A percentile compares a stretch with the other conserved stretches of the same genome.
These are phyloP conservation scores for Yueomyces sp. DNA, from an alignment of 805 yeast species.

Conservation along the genomic window DNA sequence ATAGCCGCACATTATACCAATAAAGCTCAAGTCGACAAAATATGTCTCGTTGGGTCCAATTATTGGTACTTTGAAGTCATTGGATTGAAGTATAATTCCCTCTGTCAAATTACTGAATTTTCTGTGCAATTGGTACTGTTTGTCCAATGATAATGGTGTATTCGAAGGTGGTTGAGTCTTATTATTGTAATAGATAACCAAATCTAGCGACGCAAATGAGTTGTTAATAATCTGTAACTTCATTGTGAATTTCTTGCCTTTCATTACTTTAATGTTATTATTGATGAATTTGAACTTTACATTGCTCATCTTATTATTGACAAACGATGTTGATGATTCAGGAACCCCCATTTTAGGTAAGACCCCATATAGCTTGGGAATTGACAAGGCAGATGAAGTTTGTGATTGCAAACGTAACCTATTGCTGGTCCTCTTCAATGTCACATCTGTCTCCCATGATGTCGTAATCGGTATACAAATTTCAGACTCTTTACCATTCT, in stretches of 20 bases:
- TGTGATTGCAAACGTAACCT: neutral
- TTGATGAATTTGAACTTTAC: slow-evolving; percentile 18
- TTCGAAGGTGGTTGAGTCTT: slow-evolving; percentile 1
- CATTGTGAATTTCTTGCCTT: slow-evolving; percentile 16
- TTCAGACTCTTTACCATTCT: neutral
- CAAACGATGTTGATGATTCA: slow-evolving; percentile 10
- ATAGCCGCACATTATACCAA: slow-evolving; percentile 20
- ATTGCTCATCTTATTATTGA: slow-evolving; percentile 12
- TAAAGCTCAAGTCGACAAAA: slow-evolving; percentile 16
- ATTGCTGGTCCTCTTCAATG: slow-evolving; percentile 4
- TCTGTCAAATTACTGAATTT: slow-evolving; percentile 13
- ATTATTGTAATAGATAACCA: slow-evolving; percentile 19
- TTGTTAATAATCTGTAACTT: slow-evolving; percentile 18
- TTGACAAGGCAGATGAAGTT: slow-evolving; percentile 1
- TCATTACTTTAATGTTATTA: slow-evolving; percentile 7
- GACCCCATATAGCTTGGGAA: slow-evolving; percentile 9
- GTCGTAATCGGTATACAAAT: slow-evolving; percentile 11
- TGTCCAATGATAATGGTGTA: slow-evolving; percentile 10
- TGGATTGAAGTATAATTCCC: slow-evolving; percentile 21
- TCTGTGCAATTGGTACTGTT: slow-evolving; percentile 14
- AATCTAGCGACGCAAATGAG: slow-evolving; percentile 13
- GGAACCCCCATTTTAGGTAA: neutral
- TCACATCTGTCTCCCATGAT: slow-evolving; percentile 22
- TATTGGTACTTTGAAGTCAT: slow-evolving; percentile 21
- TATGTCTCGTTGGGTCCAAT: slow-evolving; percentile 17